These are phyloP conservation scores for Nematodospora valgi DNA, from an alignment of 805 yeast species.

Conservation along the genomic window DNA sequence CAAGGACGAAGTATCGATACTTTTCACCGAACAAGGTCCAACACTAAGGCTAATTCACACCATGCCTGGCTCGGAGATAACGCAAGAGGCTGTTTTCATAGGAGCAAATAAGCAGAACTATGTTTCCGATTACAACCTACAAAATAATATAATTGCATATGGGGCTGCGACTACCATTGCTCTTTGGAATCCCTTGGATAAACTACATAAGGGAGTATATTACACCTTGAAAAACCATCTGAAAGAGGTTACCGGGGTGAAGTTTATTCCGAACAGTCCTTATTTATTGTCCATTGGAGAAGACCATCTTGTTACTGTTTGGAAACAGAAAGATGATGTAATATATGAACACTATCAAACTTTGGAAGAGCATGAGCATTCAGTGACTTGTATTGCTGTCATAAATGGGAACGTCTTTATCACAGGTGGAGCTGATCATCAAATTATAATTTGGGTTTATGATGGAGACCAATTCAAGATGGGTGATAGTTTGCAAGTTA, in stretches of 20 bases:
- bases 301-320: constrained; percentile 59
- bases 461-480: constrained; percentile 17
- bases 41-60: not conserved
- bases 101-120: constrained; percentile 72
- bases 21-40: not conserved
- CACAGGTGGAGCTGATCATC: constrained; percentile 66
- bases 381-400: constrained; percentile 55
- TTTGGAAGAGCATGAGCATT: constrained; percentile 40
- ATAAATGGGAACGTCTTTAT: constrained; percentile 37
- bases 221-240: constrained; percentile 60
- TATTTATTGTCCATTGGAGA: constrained; percentile 62
- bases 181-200: constrained; percentile 58
- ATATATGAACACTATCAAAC: constrained; percentile 28
- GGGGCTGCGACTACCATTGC: constrained; percentile 70
- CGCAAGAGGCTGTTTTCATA: constrained; percentile 56
- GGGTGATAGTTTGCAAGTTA: constrained; percentile 30
- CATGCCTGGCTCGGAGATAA: constrained; percentile 2
- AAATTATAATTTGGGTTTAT: constrained; percentile 50
- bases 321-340: constrained; percentile 38
- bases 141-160: constrained; percentile 51
- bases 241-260: constrained; percentile 64
- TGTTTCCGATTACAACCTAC: constrained; percentile 49
- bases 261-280: constrained; percentile 41
- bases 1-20: not conserved
- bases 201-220: constrained; percentile 42